Conservation (phyloP, 2,329 filamentous ascomycete species). For the Hymenoscyphus repandus region DNA sequence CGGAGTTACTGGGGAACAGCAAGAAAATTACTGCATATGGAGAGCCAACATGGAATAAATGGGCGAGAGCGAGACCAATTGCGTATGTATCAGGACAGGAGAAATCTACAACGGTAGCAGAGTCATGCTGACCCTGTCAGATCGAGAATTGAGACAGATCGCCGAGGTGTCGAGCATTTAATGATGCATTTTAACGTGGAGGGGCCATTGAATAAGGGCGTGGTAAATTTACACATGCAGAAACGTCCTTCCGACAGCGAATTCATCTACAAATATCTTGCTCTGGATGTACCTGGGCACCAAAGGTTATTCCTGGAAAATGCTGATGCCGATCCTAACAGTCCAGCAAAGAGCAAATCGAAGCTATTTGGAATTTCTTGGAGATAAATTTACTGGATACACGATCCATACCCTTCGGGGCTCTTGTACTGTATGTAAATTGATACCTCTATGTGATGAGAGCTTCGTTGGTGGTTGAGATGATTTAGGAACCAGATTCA, state of each 20-base stretch:
- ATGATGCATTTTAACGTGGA: conserved; percentile 83
- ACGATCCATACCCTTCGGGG: no score
- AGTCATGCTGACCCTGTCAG: conserved; percentile 38
- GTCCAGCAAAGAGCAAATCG: conserved; percentile 25
- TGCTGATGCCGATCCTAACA: conserved; percentile 36
- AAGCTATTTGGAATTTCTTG: conserved; percentile 31
- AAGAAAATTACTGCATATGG: conserved; percentile 77
- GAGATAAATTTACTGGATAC: conserved; percentile 13
- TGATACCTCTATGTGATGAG: no score
- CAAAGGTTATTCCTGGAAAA: conserved; percentile 62
- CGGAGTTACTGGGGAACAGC: conserved; percentile 67
- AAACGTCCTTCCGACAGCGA: conserved; percentile 61
- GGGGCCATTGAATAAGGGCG: conserved; percentile 67
- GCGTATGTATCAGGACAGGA: conserved; percentile 38
- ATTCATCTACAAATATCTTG: conserved; percentile 76
- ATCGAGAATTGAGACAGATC: conserved; percentile 64
- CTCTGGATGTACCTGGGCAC: conserved; percentile 71
- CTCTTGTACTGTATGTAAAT: no score
- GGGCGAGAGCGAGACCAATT: conserved; percentile 63
- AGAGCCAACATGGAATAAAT: conserved; percentile 75
- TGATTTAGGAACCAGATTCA: no score
- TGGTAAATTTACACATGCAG: conserved; percentile 73
- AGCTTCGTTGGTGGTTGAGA: no score
- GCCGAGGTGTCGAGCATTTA: conserved; percentile 72
- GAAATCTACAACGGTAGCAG: background rate